Evolutionary conservation across 179 eudicot genomes (phyloP).

Genomic region (Heliamphora pulchella): DNA sequence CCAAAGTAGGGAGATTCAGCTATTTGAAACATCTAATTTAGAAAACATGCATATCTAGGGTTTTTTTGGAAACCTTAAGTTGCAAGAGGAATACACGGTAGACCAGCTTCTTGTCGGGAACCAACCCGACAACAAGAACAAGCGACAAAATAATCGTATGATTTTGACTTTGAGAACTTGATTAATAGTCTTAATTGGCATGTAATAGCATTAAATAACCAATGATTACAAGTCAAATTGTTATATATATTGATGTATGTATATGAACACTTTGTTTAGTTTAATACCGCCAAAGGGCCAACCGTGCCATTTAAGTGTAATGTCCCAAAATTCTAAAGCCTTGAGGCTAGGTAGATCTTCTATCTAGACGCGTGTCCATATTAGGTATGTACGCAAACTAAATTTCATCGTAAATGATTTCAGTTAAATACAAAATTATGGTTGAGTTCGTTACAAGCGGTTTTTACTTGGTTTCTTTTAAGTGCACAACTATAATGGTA

Average conservation of each 20-base stretch:
- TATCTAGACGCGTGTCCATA: background rate
- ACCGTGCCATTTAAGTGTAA: background rate
- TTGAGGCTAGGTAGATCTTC: background rate
- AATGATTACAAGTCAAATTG: background rate
- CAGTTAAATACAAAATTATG: too few species aligned
- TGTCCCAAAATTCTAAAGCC: background rate
- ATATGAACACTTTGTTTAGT: background rate
- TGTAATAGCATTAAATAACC: background rate
- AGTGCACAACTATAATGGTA: background rate
- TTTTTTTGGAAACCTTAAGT: background rate
- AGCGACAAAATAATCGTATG: background rate
- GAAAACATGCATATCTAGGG: background rate
- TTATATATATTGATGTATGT: background rate
- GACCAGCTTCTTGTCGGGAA: background rate
- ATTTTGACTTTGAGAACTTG: background rate
- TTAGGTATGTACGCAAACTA: background rate
- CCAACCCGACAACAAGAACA: background rate
- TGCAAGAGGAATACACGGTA: background rate
- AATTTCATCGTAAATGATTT: background rate
- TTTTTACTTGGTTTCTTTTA: conserved; percentile 1
- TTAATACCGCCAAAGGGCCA: background rate
- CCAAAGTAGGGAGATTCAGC: too few species aligned
- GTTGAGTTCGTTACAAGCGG: background rate
- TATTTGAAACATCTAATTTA: too few species aligned
- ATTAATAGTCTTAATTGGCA: background rate